Evolutionary conservation across 2,329 filamentous ascomycete species (phyloP).

Genomic region (Pyricularia sp.): DNA sequence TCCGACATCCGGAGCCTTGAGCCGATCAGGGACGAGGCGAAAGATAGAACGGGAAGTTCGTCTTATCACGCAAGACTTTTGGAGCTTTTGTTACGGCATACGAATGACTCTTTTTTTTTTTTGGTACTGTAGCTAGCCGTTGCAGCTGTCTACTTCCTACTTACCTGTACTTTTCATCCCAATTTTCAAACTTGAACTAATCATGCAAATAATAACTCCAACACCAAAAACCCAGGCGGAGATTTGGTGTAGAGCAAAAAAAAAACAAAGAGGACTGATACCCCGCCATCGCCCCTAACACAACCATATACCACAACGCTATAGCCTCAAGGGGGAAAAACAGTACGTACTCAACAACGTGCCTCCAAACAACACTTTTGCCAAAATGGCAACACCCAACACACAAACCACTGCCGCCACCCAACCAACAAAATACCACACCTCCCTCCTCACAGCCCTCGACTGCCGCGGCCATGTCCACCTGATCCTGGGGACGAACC

Average conservation of each 20-base stretch:
- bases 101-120: not conserved
- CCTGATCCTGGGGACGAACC: conserved; percentile 76
- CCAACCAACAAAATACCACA: conserved; percentile 12
- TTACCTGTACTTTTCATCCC: not conserved
- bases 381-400: not conserved
- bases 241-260: not conserved
- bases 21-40: not conserved
- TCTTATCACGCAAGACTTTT: not conserved
- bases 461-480: conserved; percentile 66
- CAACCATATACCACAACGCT: not conserved
- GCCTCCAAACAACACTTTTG: not conserved
- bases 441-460: conserved; percentile 61
- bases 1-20: not conserved
- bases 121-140: too few species aligned
- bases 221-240: not conserved
- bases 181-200: not conserved
- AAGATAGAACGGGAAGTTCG: not conserved
- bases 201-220: not conserved
- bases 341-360: not conserved
- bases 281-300: not conserved
- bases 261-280: not conserved
- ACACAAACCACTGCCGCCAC: too few species aligned
- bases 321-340: not conserved
- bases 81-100: not conserved
- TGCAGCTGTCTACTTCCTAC: not conserved